phyloP scores from a whole-genome alignment of 2,329 filamentous ascomycete species.

The Trichoderma pleuroti region DNA sequence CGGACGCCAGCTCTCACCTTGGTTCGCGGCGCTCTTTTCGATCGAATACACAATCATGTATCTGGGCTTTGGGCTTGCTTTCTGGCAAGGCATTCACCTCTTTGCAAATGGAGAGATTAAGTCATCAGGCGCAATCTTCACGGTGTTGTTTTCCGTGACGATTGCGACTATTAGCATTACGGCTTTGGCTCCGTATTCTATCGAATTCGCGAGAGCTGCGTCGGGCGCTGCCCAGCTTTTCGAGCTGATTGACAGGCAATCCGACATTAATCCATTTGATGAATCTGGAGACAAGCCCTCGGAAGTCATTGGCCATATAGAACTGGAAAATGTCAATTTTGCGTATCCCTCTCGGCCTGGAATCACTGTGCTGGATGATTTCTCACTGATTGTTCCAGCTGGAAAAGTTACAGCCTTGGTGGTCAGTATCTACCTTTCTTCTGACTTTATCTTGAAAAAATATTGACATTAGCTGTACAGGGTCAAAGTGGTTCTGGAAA shows the following conservation, averaged over 20 bases:
- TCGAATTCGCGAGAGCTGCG: slow-evolving; percentile 39
- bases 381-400: slow-evolving; percentile 42
- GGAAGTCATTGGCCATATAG: slow-evolving; percentile 33
- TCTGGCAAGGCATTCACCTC: slow-evolving; percentile 44
- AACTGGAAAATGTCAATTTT: slow-evolving; percentile 42
- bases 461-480: slow-evolving; percentile 20
- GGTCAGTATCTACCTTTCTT: slow-evolving; percentile 25
- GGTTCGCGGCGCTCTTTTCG: slow-evolving; percentile 39
- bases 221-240: slow-evolving; percentile 37
- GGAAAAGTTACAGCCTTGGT: slow-evolving; percentile 44
- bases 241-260: slow-evolving; percentile 36
- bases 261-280: slow-evolving; percentile 37
- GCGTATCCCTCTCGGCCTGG: slow-evolving; percentile 45
- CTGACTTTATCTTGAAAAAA: neutral
- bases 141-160: slow-evolving; percentile 38
- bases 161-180: slow-evolving; percentile 38
- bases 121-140: slow-evolving; percentile 39
- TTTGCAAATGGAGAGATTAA: slow-evolving; percentile 36
- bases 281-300: slow-evolving; percentile 30
- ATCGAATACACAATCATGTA: slow-evolving; percentile 41
- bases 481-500: slow-evolving; percentile 39
- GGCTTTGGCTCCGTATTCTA: slow-evolving; percentile 35
- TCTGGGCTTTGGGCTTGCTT: slow-evolving; percentile 41
- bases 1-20: slow-evolving; percentile 38
- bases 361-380: slow-evolving; percentile 39